These are phyloP conservation scores for Xylaria telfairii DNA, from an alignment of 495 filamentous ascomycete genomes.

Conservation along the genomic window DNA sequence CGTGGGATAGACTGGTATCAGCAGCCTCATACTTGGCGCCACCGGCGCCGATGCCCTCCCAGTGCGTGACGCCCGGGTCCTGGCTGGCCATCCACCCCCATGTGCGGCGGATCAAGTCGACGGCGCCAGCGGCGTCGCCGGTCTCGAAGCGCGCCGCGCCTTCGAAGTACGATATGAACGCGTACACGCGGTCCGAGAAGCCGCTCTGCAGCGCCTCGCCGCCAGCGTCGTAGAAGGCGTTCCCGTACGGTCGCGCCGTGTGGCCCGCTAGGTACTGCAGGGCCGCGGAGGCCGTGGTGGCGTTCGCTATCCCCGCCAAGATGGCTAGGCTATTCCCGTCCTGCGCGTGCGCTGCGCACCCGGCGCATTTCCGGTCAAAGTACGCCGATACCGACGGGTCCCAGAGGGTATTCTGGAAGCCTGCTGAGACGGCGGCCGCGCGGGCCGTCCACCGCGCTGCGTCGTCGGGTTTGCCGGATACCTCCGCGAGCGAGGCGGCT, in stretches of 20 bases:
- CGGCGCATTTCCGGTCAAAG: constrained; percentile 42
- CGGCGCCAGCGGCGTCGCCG: constrained; percentile 40
- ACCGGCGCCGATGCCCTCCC: constrained; percentile 47
- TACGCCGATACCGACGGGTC: constrained; percentile 47
- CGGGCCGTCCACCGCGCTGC: constrained; percentile 45
- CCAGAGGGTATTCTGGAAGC: constrained; percentile 42
- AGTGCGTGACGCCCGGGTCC: constrained; percentile 50
- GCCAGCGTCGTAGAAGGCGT: constrained; percentile 55
- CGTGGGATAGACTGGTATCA: constrained; percentile 48
- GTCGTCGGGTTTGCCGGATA: constrained; percentile 36
- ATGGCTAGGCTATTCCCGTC: constrained; percentile 55
- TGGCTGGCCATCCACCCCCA: constrained; percentile 54
- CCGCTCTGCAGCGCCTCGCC: constrained; percentile 36
- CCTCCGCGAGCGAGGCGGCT: constrained; percentile 47
- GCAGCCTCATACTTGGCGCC: constrained; percentile 46
- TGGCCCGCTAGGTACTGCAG: constrained; percentile 43
- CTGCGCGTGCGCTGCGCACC: constrained; percentile 49
- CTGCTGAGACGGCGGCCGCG: constrained; percentile 38
- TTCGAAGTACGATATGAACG: constrained; percentile 60
- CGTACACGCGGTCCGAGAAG: constrained; percentile 52
- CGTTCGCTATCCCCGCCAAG: constrained; percentile 44
- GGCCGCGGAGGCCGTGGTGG: constrained; percentile 34
- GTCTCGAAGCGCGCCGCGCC: constrained; percentile 49
- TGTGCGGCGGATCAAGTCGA: constrained; percentile 49
- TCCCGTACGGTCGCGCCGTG: constrained; percentile 47